Conservation (phyloP, 805 yeast genomes). For the Candida sithepensis region DNA sequence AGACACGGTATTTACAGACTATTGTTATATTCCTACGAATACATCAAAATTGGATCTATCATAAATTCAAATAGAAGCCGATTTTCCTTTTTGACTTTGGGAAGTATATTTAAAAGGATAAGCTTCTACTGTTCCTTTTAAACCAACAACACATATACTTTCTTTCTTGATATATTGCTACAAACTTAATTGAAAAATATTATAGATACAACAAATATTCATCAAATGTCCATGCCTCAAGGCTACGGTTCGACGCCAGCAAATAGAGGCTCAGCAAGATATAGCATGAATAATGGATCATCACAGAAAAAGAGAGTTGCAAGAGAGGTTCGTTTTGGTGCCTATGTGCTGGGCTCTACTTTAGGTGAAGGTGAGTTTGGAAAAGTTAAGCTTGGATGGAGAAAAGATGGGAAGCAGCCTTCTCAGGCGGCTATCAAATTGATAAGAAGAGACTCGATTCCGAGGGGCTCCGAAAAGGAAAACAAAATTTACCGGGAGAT, state of each 20-base stretch:
- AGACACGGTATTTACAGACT: not conserved
- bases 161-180: too few species aligned
- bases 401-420: slow-evolving; percentile 74
- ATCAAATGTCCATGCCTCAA: slow-evolving; percentile 1
- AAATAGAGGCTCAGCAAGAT: slow-evolving; percentile 14
- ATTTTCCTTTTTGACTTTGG: too few species aligned
- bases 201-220: not conserved
- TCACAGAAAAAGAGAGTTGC: slow-evolving; percentile 35
- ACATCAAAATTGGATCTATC: not conserved
- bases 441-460: slow-evolving; percentile 83
- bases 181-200: too few species aligned
- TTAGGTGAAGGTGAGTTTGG: slow-evolving; percentile 98
- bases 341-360: slow-evolving; percentile 86
- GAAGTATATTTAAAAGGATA: too few species aligned
- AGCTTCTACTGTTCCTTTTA: not conserved
- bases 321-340: slow-evolving; percentile 81
- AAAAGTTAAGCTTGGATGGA: slow-evolving; percentile 95
- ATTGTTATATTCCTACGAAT: not conserved
- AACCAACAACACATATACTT: too few species aligned
- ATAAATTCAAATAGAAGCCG: not conserved
- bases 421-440: slow-evolving; percentile 92
- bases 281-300: slow-evolving; percentile 19
- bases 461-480: slow-evolving; percentile 81
- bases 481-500: slow-evolving; percentile 90
- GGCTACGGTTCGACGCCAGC: slow-evolving; percentile 8